phyloP scores from a whole-genome alignment of 2,329 filamentous ascomycete species.

The Verticillium longisporum region DNA sequence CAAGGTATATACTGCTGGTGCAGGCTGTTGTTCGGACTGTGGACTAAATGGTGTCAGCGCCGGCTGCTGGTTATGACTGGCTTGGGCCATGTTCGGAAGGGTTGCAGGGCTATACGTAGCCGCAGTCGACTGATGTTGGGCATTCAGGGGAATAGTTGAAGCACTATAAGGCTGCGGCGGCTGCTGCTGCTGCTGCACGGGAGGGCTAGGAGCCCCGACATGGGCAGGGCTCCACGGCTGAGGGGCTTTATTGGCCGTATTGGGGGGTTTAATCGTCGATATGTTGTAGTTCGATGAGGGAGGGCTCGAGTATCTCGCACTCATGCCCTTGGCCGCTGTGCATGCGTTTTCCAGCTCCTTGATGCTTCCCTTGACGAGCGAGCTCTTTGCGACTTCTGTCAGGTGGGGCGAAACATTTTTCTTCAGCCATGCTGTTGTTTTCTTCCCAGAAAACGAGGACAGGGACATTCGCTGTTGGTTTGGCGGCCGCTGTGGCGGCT shows the following conservation, averaged over 20 bases:
- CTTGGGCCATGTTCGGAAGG: background rate
- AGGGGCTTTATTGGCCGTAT: background rate
- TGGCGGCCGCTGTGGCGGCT: background rate
- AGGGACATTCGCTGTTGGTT: background rate
- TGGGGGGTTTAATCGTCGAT: background rate
- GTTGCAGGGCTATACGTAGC: background rate
- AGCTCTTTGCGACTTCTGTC: background rate
- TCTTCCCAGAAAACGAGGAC: background rate
- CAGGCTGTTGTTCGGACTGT: background rate
- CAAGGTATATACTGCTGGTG: background rate
- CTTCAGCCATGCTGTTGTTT: slow-evolving; percentile 1
- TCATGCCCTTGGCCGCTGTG: background rate
- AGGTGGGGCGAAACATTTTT: background rate
- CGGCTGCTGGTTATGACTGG: no score
- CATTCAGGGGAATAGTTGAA: background rate
- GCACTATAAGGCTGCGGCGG: background rate
- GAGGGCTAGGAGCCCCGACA: background rate
- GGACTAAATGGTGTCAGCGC: background rate
- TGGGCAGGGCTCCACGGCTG: background rate
- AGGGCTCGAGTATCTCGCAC: background rate
- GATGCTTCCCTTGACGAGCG: background rate
- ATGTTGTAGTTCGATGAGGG: background rate
- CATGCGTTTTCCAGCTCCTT: background rate
- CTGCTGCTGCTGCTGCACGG: background rate
- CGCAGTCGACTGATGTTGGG: background rate